Evolutionary conservation across 306 rosid genomes (phyloP).

Genomic region (Geum urbanum): DNA sequence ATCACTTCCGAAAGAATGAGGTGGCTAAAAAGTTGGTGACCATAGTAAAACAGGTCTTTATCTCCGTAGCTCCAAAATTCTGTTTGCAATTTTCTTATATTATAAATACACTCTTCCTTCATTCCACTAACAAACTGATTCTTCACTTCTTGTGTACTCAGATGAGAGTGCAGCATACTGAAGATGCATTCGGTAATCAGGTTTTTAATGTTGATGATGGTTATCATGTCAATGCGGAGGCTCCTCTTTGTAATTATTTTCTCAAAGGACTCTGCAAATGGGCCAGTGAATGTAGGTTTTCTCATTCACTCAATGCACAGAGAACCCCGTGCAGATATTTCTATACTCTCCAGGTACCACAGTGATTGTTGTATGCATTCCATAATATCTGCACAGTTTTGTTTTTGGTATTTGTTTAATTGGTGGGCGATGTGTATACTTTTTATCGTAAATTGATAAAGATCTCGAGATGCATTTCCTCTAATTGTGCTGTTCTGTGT

Average conservation of each 20-base stretch:
- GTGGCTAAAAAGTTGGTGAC: constrained; percentile 53
- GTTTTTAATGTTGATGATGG: constrained; percentile 23
- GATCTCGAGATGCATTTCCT: neutral
- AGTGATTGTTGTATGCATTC: neutral
- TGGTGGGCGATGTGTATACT: neutral
- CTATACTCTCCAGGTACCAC: constrained; percentile 62
- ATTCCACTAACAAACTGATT: neutral
- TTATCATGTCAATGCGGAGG: constrained; percentile 27
- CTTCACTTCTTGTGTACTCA: constrained; percentile 31
- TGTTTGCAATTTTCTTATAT: constrained; percentile 4
- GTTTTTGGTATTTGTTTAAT: neutral
- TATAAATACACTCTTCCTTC: neutral
- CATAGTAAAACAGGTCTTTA: constrained; percentile 64
- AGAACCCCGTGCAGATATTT: constrained; percentile 67
- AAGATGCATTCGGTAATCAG: constrained; percentile 39
- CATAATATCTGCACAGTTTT: neutral
- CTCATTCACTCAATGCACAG: constrained; percentile 61
- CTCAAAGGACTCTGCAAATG: constrained; percentile 52
- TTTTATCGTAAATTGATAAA: neutral
- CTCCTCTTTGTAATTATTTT: constrained; percentile 54
- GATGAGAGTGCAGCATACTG: constrained; percentile 47
- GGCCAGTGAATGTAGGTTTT: constrained; percentile 56
- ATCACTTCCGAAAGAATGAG: constrained; percentile 32
- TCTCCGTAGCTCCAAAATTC: constrained; percentile 23
- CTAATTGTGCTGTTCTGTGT: neutral